Percentiles rank a stretch among this genome's conserved stretches.
Evolutionary conservation across 352 stramenopile genomes (phyloP).

Genomic region (Globisporangium perplexum): DNA sequence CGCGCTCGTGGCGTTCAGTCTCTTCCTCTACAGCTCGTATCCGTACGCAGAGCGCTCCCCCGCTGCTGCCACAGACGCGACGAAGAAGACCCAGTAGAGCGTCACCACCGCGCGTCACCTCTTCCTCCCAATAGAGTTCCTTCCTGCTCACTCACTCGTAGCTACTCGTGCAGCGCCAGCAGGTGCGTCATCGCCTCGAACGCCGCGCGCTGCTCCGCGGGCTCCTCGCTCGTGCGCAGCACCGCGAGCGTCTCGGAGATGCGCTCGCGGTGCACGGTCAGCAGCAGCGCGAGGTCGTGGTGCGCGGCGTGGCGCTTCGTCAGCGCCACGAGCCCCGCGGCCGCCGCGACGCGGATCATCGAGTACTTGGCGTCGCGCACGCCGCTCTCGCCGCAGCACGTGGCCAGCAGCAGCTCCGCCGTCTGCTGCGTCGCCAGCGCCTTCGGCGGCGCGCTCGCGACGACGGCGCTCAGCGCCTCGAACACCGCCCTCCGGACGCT

Average conservation of each 20-base stretch:
- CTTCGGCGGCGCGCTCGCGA: constrained; percentile 18
- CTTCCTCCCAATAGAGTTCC: not conserved
- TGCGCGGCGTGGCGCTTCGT: constrained; percentile 25
- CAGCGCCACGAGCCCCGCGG: constrained; percentile 37
- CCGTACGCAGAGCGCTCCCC: constrained; percentile 45
- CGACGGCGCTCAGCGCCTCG: constrained; percentile 26
- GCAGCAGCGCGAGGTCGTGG: constrained; percentile 27
- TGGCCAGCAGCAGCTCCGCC: constrained; percentile 30
- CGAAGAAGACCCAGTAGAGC: not conserved
- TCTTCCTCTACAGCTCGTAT: constrained; percentile 71
- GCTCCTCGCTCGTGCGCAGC: constrained; percentile 46
- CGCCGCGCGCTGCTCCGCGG: constrained; percentile 54
- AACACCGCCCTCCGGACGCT: constrained; percentile 65
- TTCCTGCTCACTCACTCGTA: not conserved
- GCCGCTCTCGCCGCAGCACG: constrained; percentile 46
- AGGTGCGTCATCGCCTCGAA: constrained; percentile 42
- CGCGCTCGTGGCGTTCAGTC: constrained; percentile 54
- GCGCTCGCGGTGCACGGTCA: constrained; percentile 47
- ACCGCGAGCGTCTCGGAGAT: constrained; percentile 33
- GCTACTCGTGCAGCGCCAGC: constrained; percentile 16
- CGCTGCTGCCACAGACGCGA: too few species aligned
- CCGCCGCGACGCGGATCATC: constrained; percentile 61
- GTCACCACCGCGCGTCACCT: too few species aligned
- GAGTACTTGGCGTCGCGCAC: constrained; percentile 65
- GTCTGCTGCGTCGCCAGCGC: constrained; percentile 19